These are phyloP conservation scores for Nephromyces sp. DNA, from an alignment of 169 alveolate species.

Conservation along the genomic window DNA sequence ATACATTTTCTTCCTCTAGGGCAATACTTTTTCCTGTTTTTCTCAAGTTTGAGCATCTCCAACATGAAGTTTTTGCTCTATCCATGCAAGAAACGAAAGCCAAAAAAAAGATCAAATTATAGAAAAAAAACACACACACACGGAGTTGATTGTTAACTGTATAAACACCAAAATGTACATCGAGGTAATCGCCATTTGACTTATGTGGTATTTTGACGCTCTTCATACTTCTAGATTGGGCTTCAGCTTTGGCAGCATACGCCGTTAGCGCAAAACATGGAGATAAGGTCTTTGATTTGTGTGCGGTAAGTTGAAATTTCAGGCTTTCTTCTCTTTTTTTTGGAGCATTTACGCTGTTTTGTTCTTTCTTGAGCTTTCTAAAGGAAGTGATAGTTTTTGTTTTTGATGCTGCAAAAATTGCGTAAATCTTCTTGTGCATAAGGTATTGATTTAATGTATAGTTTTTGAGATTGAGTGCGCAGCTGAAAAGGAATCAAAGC, in stretches of 20 bases:
- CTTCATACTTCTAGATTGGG: too few relatives aligned
- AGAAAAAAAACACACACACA: too few relatives aligned
- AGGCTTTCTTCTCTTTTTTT: not conserved
- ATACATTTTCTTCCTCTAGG: too few relatives aligned
- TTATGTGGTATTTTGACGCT: too few relatives aligned
- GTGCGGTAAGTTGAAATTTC: not conserved
- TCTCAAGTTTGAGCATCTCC: too few relatives aligned
- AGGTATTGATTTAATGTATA: not conserved
- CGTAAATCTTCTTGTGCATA: not conserved
- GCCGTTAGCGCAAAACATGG: not conserved
- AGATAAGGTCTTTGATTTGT: not conserved
- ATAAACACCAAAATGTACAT: too few relatives aligned
- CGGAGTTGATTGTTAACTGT: too few relatives aligned
- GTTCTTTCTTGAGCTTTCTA: not conserved
- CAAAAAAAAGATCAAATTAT: too few relatives aligned
- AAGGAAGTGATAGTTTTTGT: not conserved
- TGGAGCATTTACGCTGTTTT: not conserved
- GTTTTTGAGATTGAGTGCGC: not conserved
- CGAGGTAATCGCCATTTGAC: too few relatives aligned
- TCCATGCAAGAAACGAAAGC: too few relatives aligned
- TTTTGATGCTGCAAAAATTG: not conserved
- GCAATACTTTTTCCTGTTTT: too few relatives aligned
- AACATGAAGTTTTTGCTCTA: too few relatives aligned
- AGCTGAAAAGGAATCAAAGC: not conserved
- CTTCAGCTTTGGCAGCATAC: not conserved